These are phyloP conservation scores for Phalaenopsis equestris DNA, from an alignment of 106 monocot species.

Conservation along the genomic window DNA sequence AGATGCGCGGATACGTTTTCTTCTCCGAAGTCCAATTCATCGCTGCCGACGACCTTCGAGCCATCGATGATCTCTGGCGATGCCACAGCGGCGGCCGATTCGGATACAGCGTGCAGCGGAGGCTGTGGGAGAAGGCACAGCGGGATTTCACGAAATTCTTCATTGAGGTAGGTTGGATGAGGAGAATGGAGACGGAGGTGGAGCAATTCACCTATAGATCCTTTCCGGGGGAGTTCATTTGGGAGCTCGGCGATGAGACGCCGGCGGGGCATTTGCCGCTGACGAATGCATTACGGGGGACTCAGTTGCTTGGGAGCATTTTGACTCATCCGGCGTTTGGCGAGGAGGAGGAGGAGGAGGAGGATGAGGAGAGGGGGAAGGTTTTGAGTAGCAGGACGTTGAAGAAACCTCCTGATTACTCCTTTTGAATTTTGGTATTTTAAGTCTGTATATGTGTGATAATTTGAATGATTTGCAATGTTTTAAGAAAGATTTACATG, in stretches of 20 bases:
- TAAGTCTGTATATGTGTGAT: background rate
- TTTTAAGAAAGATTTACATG: too few species aligned
- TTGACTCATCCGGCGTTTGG: conserved; percentile 82
- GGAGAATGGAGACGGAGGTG: conserved; percentile 69
- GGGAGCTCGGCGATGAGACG: conserved; percentile 55
- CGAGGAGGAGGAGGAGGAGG: background rate
- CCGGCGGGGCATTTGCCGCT: conserved; percentile 92
- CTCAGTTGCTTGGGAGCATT: conserved; percentile 63
- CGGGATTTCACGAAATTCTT: conserved; percentile 87
- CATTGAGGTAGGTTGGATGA: conserved; percentile 86
- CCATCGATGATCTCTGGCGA: conserved; percentile 79
- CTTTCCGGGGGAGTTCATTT: conserved; percentile 78
- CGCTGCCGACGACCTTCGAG: conserved; percentile 39
- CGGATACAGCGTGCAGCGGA: conserved; percentile 85
- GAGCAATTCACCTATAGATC: conserved; percentile 81
- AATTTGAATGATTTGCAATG: too few species aligned
- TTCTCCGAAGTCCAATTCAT: conserved; percentile 98
- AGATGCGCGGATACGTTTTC: conserved; percentile 88
- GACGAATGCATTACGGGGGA: conserved; percentile 91
- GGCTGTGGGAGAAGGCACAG: conserved; percentile 69
- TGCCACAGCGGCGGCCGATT: conserved; percentile 49
- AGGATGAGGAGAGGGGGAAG: conserved; percentile 21
- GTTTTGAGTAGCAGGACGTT: conserved; percentile 11
- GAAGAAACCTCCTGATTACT: conserved; percentile 56
- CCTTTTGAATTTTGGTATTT: conserved; percentile 36